phyloP scores from a whole-genome alignment of 2,329 filamentous ascomycete genomes.

The Cordyceps fumosorosea region DNA sequence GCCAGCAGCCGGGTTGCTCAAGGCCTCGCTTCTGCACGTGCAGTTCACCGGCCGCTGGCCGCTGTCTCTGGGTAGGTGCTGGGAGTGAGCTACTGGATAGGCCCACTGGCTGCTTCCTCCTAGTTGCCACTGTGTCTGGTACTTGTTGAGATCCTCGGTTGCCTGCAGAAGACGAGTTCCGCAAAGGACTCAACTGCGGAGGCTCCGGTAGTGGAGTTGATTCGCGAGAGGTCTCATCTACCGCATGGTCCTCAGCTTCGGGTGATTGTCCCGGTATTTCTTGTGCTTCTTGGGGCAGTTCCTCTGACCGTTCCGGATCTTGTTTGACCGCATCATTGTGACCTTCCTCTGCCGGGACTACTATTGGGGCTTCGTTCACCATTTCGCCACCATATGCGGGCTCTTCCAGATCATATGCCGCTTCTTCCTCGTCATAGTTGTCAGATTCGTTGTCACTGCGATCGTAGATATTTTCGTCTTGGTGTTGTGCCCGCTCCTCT shows the following conservation, averaged over 20 bases:
- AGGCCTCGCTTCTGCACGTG: slow-evolving; percentile 2
- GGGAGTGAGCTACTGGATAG: background rate
- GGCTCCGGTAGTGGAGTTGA: slow-evolving; percentile 42
- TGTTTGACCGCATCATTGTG: background rate
- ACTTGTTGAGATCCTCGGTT: slow-evolving; percentile 33
- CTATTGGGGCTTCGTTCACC: slow-evolving; percentile 30
- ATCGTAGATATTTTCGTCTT: slow-evolving; percentile 21
- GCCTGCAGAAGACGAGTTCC: slow-evolving; percentile 44
- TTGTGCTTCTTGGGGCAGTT: slow-evolving; percentile 15
- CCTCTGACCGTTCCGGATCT: slow-evolving; percentile 14
- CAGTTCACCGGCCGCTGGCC: background rate
- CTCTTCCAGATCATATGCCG: slow-evolving; percentile 34
- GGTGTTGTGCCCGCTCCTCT: background rate
- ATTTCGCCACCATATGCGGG: slow-evolving; percentile 16
- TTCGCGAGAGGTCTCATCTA: slow-evolving; percentile 26
- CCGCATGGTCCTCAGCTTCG: slow-evolving; percentile 36
- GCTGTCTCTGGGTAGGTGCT: background rate
- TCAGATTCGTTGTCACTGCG: slow-evolving; percentile 34
- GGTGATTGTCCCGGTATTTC: slow-evolving; percentile 25
- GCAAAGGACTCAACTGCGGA: slow-evolving; percentile 45
- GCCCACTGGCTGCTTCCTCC: background rate
- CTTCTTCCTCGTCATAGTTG: slow-evolving; percentile 38
- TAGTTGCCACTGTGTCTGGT: background rate
- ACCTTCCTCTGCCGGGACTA: background rate
- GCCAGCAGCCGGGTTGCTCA: slow-evolving; percentile 6